Conservation (phyloP, 805 yeast genomes). For the Nakazawaea anatomiae region DNA sequence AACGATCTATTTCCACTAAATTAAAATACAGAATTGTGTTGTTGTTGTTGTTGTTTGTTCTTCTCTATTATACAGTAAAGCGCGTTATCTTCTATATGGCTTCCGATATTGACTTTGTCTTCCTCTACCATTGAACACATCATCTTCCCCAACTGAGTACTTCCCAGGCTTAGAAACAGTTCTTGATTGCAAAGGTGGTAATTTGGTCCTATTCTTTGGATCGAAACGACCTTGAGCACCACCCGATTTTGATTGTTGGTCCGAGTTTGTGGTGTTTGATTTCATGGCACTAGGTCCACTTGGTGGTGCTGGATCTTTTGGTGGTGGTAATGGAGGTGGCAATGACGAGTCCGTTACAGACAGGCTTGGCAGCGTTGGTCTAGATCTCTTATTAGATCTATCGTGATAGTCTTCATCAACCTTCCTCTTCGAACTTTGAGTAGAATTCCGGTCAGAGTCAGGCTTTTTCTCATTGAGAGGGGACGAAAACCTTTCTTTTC, state of each 20-base stretch:
- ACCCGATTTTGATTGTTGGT: background rate
- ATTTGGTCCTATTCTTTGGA: conserved; percentile 5
- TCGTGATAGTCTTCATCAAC: background rate
- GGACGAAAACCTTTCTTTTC: background rate
- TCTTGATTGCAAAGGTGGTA: conserved; percentile 3
- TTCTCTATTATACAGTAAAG: background rate
- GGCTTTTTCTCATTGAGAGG: background rate
- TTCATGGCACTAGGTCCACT: conserved; percentile 3
- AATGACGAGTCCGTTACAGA: background rate
- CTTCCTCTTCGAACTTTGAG: background rate
- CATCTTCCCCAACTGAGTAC: conserved; percentile 1
- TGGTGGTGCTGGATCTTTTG: conserved; percentile 5
- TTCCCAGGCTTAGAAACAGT: background rate
- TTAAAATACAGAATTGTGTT: no score
- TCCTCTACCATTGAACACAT: background rate
- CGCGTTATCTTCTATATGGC: background rate
- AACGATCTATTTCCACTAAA: no score
- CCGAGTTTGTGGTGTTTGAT: background rate
- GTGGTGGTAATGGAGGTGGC: conserved; percentile 8
- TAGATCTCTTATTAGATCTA: background rate
- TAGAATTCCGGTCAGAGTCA: background rate
- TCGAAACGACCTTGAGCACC: conserved; percentile 2
- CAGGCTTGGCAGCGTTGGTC: background rate
- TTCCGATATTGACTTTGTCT: background rate
- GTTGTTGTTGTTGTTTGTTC: no score